Evolutionary conservation across 1,284 basidiomycete species (phyloP), one percentile per base, ranked within the genome.

Genomic region (Apiotrichum montevideense): DNA sequence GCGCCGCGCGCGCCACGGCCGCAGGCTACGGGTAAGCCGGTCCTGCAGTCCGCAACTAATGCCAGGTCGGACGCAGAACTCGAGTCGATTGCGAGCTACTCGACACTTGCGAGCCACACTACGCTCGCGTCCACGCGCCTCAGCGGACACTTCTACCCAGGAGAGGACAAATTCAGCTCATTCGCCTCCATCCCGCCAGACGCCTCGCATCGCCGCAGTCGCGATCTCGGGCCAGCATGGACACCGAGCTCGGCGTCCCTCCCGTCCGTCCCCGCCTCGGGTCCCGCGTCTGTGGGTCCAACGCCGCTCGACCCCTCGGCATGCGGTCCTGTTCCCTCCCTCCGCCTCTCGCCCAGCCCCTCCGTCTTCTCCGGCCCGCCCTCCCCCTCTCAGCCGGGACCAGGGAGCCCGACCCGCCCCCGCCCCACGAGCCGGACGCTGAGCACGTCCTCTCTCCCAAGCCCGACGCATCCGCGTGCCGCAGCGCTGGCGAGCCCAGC

Each of bases 51-150:
- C 37, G 13, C 37, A 39, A 13, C 37, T 39, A 39, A 39, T 13
- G 13, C 13, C 37, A 47, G 46, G 15, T 54, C 51, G 32, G 58
- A 60, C 40, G 54, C 50, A 34, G 50, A 41, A 13, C 55, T 54
- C 49, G 60, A 62, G 50, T 55, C 52, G 5, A 32, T 62, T 29
- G 60, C 60, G 21, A 56, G 54, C 46, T 59, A 49, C 46, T 54
- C 52, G 35, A 62, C 60, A 8, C 45, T 56, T 4, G 60, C 52
- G 43, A 54, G 51, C 45, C 55, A 58, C 34, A 62, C 60, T 4
- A 54, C 60, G 4, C 39, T 60, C 4, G 47, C 37, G 2, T 9
- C 34, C 34, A 43, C 39, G 35, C 15, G 33, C 13, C 40, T 47
- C 21, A 35, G 32, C 32, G 10, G 10, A 14, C 41, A 42, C 6